Conservation (phyloP, 2,329 filamentous ascomycete genomes). For the Dactylonectria estremocensis region DNA sequence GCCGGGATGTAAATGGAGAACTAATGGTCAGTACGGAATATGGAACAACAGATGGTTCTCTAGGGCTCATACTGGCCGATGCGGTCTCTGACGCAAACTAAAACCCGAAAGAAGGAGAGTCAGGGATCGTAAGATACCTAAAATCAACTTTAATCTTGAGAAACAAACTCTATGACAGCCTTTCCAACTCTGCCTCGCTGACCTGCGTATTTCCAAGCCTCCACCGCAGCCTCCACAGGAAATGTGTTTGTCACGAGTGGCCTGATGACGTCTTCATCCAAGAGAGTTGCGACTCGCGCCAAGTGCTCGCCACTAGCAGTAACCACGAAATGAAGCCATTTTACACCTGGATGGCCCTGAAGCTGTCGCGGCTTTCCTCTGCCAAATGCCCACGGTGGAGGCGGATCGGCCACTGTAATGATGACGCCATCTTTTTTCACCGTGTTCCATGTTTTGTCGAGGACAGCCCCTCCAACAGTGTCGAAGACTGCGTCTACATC, state of each 20-base stretch:
- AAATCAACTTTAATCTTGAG: background rate
- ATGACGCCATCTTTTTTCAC: slow-evolving; percentile 51
- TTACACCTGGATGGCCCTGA: slow-evolving; percentile 37
- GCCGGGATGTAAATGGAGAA: background rate
- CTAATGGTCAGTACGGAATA: background rate
- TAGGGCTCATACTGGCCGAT: background rate
- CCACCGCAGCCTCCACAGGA: background rate
- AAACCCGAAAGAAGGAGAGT: background rate
- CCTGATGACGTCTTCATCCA: background rate
- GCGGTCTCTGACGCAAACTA: background rate
- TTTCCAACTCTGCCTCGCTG: background rate
- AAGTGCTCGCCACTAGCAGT: background rate
- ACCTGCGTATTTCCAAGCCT: background rate
- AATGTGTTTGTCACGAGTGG: background rate
- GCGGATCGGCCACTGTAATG: slow-evolving; percentile 55
- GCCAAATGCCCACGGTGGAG: slow-evolving; percentile 52
- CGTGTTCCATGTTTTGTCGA: slow-evolving; percentile 49
- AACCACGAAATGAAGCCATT: slow-evolving; percentile 48
- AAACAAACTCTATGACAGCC: background rate
- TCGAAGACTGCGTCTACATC: background rate
- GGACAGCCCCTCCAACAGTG: background rate
- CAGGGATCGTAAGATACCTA: too few relatives aligned
- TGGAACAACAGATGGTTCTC: background rate
- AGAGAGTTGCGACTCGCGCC: background rate
- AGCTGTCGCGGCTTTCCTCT: slow-evolving; percentile 38